Conservation (phyloP, 176 grass and related monocot genomes). For the Bothriochloa decipiens region DNA sequence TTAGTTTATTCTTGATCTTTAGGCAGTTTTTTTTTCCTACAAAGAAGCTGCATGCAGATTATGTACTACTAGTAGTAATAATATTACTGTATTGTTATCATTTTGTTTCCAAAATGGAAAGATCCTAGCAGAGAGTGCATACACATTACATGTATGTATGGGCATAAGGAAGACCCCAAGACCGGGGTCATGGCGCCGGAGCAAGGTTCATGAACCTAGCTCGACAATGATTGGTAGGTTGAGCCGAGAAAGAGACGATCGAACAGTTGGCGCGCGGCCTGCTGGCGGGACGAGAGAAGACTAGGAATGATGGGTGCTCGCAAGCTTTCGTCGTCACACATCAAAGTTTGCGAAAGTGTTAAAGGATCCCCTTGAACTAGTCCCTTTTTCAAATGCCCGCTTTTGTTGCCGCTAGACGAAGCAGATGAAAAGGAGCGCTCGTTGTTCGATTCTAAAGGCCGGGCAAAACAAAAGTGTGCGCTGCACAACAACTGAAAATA, state of each 20-base stretch:
- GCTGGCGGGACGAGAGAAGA: not conserved
- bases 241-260: conserved; percentile 34
- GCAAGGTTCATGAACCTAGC: conserved; percentile 49
- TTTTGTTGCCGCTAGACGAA: conserved; percentile 35
- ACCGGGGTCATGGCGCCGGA: conserved; percentile 33
- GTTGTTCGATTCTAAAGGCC: not conserved
- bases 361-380: conserved; percentile 27
- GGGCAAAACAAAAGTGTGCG: not conserved
- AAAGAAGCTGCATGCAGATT: not conserved
- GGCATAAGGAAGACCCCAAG: conserved; percentile 36
- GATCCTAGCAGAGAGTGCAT: not conserved
- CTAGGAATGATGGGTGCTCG: conserved; percentile 27
- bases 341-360: conserved; percentile 54
- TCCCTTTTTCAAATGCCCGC: conserved; percentile 30
- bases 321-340: conserved; percentile 31
- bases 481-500: not conserved
- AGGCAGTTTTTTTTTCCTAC: not conserved
- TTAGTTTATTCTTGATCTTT: too few species aligned
- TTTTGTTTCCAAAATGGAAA: not conserved
- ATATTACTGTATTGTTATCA: not conserved
- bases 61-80: not conserved
- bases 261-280: conserved; percentile 42
- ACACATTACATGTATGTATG: not conserved
- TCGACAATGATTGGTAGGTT: conserved; percentile 53
- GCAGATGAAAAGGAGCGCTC: conserved; percentile 47